Conservation (phyloP, 116 monocot genomes). For the Iris pallida region DNA sequence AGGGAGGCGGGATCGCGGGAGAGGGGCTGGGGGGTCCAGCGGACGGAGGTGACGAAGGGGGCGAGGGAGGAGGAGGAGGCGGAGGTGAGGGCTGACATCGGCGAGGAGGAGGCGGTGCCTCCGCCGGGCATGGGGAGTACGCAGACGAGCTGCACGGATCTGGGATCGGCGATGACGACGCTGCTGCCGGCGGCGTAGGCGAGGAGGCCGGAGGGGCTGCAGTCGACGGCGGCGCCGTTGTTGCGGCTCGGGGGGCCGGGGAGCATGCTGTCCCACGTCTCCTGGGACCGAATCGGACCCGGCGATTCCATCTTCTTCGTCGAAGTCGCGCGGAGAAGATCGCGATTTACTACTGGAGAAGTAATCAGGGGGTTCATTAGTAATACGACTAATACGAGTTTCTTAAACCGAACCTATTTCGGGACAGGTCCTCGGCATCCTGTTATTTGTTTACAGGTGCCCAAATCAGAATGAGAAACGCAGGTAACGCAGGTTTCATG, state of each 20-base stretch:
- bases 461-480: no score
- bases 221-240: slow-evolving; percentile 60
- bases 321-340: no score
- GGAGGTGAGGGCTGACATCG: slow-evolving; percentile 4
- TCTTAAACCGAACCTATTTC: no score
- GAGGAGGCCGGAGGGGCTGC: slow-evolving; percentile 54
- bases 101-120: slow-evolving; percentile 14
- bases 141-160: slow-evolving; percentile 72
- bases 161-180: slow-evolving; percentile 63
- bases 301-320: slow-evolving; percentile 8
- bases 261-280: slow-evolving; percentile 59
- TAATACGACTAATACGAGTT: no score
- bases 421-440: no score
- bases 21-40: slow-evolving; percentile 64
- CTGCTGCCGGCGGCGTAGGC: slow-evolving; percentile 80
- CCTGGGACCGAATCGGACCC: slow-evolving; percentile 8
- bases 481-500: no score
- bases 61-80: slow-evolving; percentile 41
- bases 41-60: slow-evolving; percentile 82
- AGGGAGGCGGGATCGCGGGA: slow-evolving; percentile 42
- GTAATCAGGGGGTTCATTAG: no score
- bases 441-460: no score
- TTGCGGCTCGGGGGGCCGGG: slow-evolving; percentile 73
- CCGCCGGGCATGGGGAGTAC: slow-evolving; percentile 78
- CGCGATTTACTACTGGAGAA: no score